Evolutionary conservation across 164 flowering plant species (phyloP), one percentile per base, ranked within the genome.

Genomic region (Berberis vulgaris): DNA sequence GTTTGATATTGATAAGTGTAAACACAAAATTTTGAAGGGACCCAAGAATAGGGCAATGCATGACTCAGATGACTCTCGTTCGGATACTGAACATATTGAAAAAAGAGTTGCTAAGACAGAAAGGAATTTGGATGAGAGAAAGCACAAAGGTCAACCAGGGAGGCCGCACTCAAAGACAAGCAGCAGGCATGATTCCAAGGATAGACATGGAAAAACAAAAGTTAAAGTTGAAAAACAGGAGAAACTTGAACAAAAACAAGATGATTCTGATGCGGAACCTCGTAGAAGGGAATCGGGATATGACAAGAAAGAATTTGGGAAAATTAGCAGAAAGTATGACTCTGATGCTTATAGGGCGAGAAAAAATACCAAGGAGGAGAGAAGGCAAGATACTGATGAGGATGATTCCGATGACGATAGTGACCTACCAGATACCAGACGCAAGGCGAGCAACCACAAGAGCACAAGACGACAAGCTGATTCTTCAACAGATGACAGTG

Each of bases 231-330:
- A 57, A 41, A 68, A 59, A 2, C 9, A n/a, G 9, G 38, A 26
- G 40, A 67, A 66, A 47, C 9, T 11, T 8, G 54, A 69, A 52
- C n/a, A 59, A 39, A 6, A 63, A 67, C 6, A 65, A 60, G 57
- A 65, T 74, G 79, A 71, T 66, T 70, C 77, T 61, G 84, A 76
- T 6, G 79, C 72, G 80, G 78, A 71, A 49, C 3, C 58, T 55
- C 58, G 58, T 39, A 26, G 26, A 26, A 26, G 26, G 26, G 26
- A 26, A 26, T 26, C 26, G 26, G 43, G 40, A 42, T 45, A 44
- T 47, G 44, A 52, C 6, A 13, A 41, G 13, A 54, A 60, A 60
- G 50, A 46, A 44, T 62, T 57, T 65, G 61, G 45, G 38, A 68
- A 54, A 61, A 65, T 54, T 42, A 71, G 57, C 12, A 58, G 39